These are phyloP conservation scores for Tilletia caries DNA, from an alignment of 1,284 basidiomycete genomes.

Conservation along the genomic window DNA sequence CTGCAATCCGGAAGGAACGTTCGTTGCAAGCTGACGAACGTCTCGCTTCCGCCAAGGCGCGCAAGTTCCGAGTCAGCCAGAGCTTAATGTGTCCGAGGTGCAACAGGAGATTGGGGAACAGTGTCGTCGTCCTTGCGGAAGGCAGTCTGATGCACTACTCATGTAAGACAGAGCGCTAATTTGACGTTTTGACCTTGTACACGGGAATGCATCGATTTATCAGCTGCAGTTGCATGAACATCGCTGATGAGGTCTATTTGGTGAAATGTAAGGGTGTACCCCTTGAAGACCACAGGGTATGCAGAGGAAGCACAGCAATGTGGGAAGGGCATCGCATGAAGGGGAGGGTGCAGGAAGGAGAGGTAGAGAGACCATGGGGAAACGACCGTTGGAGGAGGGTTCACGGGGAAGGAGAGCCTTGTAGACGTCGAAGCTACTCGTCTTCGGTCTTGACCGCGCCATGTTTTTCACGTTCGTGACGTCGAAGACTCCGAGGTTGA, in stretches of 20 bases:
- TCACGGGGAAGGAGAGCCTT: not conserved
- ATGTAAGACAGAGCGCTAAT: conserved; percentile 21
- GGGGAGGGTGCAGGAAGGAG: no score
- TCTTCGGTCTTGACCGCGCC: not conserved
- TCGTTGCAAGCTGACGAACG: conserved; percentile 70
- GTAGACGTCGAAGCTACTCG: not conserved
- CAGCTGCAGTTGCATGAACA: no score
- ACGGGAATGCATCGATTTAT: no score
- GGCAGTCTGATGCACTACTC: conserved; percentile 49
- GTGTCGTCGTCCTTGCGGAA: conserved; percentile 79
- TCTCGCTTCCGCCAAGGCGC: conserved; percentile 72
- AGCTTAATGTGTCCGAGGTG: conserved; percentile 83
- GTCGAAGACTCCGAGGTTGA: not conserved
- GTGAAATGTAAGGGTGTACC: no score
- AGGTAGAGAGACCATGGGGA: not conserved
- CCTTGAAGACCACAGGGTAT: no score
- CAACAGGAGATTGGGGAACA: conserved; percentile 87
- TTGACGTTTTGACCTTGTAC: not conserved
- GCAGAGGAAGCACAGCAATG: no score
- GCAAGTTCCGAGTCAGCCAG: conserved; percentile 84
- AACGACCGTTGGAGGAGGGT: not conserved
- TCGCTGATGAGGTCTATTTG: no score
- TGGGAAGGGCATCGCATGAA: no score
- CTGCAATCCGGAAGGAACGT: conserved; percentile 67
- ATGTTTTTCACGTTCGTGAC: not conserved